A percentile compares a stretch with the other conserved stretches of the same genome.
Evolutionary conservation across 2,329 filamentous ascomycete species (phyloP).

Genomic region (Xylariomycetidae sp.): DNA sequence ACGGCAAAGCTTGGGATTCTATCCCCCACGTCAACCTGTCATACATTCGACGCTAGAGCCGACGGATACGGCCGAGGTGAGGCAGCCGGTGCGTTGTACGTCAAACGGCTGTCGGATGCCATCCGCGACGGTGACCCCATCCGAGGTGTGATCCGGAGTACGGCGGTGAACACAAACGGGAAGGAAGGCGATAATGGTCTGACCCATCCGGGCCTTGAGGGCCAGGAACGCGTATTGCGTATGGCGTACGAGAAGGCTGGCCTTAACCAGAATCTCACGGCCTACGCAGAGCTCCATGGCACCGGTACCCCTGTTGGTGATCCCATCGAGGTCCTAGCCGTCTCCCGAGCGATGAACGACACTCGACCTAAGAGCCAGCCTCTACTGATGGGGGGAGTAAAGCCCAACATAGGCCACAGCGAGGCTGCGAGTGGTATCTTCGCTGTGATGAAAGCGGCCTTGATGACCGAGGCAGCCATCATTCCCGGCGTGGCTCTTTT

Average conservation of each 20-base stretch:
- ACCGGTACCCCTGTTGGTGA: constrained; percentile 19
- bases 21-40: constrained; percentile 24
- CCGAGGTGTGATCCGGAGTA: constrained; percentile 18
- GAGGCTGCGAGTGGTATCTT: constrained; percentile 15
- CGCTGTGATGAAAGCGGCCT: constrained; percentile 14
- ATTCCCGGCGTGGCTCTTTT: constrained; percentile 12
- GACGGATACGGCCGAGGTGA: constrained; percentile 24
- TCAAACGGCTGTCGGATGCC: constrained; percentile 16
- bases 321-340: constrained; percentile 15
- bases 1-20: constrained; percentile 27
- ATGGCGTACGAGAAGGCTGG: constrained; percentile 10
- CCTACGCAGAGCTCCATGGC: constrained; percentile 19
- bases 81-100: constrained; percentile 13
- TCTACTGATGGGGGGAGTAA: constrained; percentile 14
- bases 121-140: constrained; percentile 16
- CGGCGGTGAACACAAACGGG: constrained; percentile 20
- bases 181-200: constrained; percentile 15
- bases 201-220: constrained; percentile 18
- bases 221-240: constrained; percentile 12
- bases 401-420: constrained; percentile 17
- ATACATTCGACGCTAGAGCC: constrained; percentile 22
- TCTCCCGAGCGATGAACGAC: constrained; percentile 10
- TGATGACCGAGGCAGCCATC: constrained; percentile 8
- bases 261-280: constrained; percentile 9
- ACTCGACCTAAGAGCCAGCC: constrained; percentile 8